phyloP scores from a whole-genome alignment of 371 early-diverging fungal species.

The Mortierella sp. region DNA sequence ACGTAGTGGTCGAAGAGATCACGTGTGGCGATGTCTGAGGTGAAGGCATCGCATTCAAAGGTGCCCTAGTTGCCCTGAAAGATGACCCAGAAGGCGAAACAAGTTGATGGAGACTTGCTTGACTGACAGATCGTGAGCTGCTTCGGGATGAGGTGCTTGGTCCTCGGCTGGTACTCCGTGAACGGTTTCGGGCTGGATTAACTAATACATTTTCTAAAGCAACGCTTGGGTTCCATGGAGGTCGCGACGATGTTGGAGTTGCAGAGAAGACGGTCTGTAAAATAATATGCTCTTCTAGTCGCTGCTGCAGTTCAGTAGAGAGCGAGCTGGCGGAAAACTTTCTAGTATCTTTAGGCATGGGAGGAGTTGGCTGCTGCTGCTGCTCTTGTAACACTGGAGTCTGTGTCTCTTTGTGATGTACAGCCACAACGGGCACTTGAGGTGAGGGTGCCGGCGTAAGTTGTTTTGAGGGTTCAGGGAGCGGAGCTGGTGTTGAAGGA shows the following conservation, averaged over 20 bases:
- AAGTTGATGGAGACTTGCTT: constrained; percentile 19
- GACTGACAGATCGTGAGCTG: constrained; percentile 39
- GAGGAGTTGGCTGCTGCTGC: constrained; percentile 4
- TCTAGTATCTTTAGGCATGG: constrained; percentile 11
- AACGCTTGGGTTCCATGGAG: constrained; percentile 48
- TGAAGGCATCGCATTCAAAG: constrained; percentile 17
- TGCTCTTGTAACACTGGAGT: constrained; percentile 1
- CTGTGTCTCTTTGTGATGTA: constrained; percentile 8
- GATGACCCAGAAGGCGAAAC: not conserved
- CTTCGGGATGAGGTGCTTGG: constrained; percentile 16
- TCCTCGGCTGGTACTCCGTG: constrained; percentile 25
- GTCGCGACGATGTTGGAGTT: constrained; percentile 18
- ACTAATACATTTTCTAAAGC: constrained; percentile 18
- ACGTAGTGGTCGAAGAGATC: not conserved
- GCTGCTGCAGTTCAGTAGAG: constrained; percentile 42
- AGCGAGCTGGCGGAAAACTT: constrained; percentile 10
- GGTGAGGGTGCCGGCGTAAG: constrained; percentile 26
- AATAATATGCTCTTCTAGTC: constrained; percentile 40
- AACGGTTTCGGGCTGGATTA: constrained; percentile 18
- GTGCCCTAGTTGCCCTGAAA: not conserved
- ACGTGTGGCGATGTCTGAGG: constrained; percentile 16
- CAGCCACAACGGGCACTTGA: not conserved
- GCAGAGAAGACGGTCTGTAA: constrained; percentile 19
- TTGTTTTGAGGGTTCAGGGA: constrained; percentile 10
- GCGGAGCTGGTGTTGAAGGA: constrained; percentile 29